A percentile compares a stretch with the other conserved stretches of the same genome.
Conservation (phyloP, 148 eudicot genomes). For the Agrostemma githago region DNA sequence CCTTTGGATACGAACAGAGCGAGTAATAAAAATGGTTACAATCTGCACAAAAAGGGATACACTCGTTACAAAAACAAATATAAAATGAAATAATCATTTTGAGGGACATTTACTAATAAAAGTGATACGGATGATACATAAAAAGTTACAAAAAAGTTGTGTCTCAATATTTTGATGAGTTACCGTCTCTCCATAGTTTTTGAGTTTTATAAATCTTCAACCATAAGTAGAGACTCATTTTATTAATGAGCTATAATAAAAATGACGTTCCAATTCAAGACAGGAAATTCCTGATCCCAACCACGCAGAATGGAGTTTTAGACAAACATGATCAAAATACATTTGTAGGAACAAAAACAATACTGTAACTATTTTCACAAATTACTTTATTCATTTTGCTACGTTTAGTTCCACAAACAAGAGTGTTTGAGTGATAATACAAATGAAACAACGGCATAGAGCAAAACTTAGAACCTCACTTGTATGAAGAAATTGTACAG, state of each 20-base stretch:
- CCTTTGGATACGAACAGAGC: too few species aligned
- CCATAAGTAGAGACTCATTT: not conserved
- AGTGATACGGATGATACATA: too few species aligned
- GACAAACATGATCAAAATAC: not conserved
- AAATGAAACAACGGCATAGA: not conserved
- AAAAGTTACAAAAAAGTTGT: too few species aligned
- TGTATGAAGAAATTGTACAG: not conserved
- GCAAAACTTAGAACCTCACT: not conserved
- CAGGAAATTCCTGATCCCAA: not conserved
- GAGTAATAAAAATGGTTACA: too few species aligned
- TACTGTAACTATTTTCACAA: not conserved
- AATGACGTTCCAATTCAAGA: not conserved
- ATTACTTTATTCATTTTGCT: not conserved
- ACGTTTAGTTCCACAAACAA: not conserved
- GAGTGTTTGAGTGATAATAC: not conserved
- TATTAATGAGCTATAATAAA: too few species aligned
- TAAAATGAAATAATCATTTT: too few species aligned
- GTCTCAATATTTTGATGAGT: too few species aligned
- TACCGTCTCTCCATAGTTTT: too few species aligned
- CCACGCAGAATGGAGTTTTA: not conserved
- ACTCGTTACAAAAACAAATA: too few species aligned
- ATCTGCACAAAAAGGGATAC: too few species aligned
- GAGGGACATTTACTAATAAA: too few species aligned
- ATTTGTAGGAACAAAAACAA: not conserved
- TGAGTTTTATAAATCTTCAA: too few species aligned